A percentile compares a stretch with the other conserved stretches of the same genome.
phyloP scores from a whole-genome alignment of 2,329 filamentous ascomycete genomes.

The Ophiostoma perfectum region DNA sequence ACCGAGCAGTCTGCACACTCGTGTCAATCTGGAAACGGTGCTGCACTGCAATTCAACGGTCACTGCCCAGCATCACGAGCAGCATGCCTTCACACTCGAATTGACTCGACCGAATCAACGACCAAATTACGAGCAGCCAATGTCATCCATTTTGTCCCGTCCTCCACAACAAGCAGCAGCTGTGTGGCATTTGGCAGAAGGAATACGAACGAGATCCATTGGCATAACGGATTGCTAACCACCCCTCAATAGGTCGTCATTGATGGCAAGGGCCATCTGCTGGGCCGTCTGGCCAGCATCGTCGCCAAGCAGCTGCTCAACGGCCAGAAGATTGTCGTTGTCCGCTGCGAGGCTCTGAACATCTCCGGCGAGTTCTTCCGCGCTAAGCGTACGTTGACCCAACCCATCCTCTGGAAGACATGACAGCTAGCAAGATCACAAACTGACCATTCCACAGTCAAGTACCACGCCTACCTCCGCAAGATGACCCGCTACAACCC shows the following conservation, averaged over 20 bases:
- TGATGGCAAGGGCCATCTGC: constrained; percentile 99
- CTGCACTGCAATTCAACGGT: too few species aligned
- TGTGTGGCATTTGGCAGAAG: neutral
- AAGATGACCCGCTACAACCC: constrained; percentile 99
- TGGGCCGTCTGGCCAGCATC: constrained; percentile 96
- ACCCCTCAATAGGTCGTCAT: constrained; percentile 73
- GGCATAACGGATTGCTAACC: constrained; percentile 19
- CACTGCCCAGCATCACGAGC: too few species aligned
- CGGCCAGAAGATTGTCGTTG: constrained; percentile 98
- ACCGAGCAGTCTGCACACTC: neutral
- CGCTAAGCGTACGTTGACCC: constrained; percentile 86
- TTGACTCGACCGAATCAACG: too few species aligned
- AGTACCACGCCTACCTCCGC: constrained; percentile 99
- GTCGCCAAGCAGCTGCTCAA: constrained; percentile 98
- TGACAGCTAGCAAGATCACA: neutral
- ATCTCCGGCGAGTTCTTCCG: constrained; percentile 99
- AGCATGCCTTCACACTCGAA: too few species aligned
- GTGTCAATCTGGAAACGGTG: too few species aligned
- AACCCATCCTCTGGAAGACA: neutral
- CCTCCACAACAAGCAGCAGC: neutral
- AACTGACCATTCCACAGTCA: constrained; percentile 58
- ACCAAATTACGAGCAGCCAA: too few species aligned
- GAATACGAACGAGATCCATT: neutral
- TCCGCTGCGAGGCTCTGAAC: constrained; percentile 98
- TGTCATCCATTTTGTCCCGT: neutral